Evolutionary conservation across 1,284 basidiomycete genomes (phyloP), one percentile per base, ranked within the genome.

Genomic region (Pseudozyma tsukubaensis): DNA sequence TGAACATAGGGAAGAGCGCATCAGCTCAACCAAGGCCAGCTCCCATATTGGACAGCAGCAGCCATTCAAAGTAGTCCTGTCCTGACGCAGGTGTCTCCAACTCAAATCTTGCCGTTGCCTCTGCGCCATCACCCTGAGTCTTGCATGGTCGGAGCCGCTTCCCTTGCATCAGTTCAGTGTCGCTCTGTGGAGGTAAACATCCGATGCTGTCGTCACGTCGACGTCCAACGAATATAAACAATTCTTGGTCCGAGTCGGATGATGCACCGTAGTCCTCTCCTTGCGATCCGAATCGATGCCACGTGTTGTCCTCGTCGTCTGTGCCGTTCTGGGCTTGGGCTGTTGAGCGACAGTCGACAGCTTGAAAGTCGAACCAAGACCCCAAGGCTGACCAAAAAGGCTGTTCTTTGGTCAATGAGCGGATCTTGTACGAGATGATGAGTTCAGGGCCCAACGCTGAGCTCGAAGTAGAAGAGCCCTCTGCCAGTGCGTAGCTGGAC

Each of bases 371-470:
- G 85, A 94, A 94, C 92, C 92, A 94, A 1, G 91, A 84, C 16
- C 92, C 92, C 72, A 94, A 91, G 0, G 90, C 90, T 12, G 87
- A 86, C 92, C 92, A 94, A 83, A 94, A 94, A 0, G 90, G 87
- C 1, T 89, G 87, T 81, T 94, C 93, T 77, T 92, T 93, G 2
- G 87, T 72, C 42, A 93, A 86, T 66, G 91, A 92, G 37, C 92
- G 90, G 44, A 92, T 86, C 85, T 91, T 92, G 87, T 93, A 87
- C 0, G 87, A 73, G 18, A 84, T 74, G 36, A 83, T 61, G 21
- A 84, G 76, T 47, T 78, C 62, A 4, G 73, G 76, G 4, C 60
- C 63, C 9, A 40, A 4, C 3, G 14, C 16, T 18, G 19, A 12
- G 4, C 19, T 42, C 2, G 34, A 6, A 9, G 16, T n/a, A n/a